Conservation (phyloP, 805 yeast species). For the Torulaspora maleeae region DNA sequence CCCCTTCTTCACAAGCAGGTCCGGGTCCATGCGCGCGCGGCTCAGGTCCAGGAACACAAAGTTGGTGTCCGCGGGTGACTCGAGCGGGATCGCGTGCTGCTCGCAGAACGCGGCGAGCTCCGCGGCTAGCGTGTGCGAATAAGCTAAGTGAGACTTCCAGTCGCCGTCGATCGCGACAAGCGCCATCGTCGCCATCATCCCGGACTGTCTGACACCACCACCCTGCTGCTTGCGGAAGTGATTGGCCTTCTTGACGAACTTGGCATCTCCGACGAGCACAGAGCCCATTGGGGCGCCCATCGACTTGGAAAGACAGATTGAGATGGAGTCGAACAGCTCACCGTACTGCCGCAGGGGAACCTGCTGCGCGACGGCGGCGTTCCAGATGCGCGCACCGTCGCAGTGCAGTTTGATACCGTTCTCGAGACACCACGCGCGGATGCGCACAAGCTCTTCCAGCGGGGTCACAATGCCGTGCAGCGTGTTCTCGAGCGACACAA, state of each 20-base stretch:
- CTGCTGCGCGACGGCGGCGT: slow-evolving; percentile 68
- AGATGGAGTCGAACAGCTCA: slow-evolving; percentile 77
- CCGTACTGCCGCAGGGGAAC: slow-evolving; percentile 67
- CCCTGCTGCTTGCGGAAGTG: slow-evolving; percentile 90
- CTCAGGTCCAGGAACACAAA: slow-evolving; percentile 70
- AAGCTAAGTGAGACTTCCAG: slow-evolving; percentile 47
- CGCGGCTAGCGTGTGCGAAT: slow-evolving; percentile 49
- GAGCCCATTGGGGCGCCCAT: slow-evolving; percentile 94
- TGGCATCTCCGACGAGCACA: slow-evolving; percentile 63
- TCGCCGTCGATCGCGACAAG: slow-evolving; percentile 69
- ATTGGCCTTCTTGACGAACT: slow-evolving; percentile 62
- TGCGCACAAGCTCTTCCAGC: slow-evolving; percentile 65
- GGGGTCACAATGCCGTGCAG: slow-evolving; percentile 81
- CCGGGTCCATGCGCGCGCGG: slow-evolving; percentile 52
- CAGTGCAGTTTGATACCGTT: slow-evolving; percentile 64
- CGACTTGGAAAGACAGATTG: slow-evolving; percentile 83
- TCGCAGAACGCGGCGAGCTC: slow-evolving; percentile 51
- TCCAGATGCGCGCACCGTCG: slow-evolving; percentile 96
- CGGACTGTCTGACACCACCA: slow-evolving; percentile 89
- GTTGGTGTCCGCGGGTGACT: slow-evolving; percentile 77
- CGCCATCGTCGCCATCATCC: slow-evolving; percentile 78
- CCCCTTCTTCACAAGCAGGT: slow-evolving; percentile 49
- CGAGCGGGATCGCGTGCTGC: slow-evolving; percentile 51
- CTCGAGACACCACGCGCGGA: slow-evolving; percentile 62
- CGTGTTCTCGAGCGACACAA: slow-evolving; percentile 84